phyloP scores from a whole-genome alignment of 2,329 filamentous ascomycete species.

The Coniella vitis region DNA sequence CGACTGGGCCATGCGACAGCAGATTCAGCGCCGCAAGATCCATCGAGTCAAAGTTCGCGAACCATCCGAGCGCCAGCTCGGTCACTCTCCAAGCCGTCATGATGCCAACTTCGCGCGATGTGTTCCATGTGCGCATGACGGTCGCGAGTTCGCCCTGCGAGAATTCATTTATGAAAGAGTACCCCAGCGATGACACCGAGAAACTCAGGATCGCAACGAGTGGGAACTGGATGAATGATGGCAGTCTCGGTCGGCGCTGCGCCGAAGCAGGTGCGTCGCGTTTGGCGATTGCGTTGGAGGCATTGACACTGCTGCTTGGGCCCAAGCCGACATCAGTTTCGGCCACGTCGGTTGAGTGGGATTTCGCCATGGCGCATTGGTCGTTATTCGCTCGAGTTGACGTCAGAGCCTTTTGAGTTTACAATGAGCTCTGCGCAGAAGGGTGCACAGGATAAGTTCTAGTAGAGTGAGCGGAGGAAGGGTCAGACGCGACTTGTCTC shows the following conservation, averaged over 20 bases:
- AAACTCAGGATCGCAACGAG: slow-evolving; percentile 50
- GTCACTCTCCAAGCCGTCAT: slow-evolving; percentile 51
- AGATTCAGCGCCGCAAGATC: slow-evolving; percentile 60
- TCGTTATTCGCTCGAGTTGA: not conserved
- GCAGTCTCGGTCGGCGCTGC: slow-evolving; percentile 31
- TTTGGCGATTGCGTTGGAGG: not conserved
- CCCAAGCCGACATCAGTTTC: slow-evolving; percentile 9
- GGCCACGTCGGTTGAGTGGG: slow-evolving; percentile 3
- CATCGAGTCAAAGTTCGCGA: slow-evolving; percentile 64
- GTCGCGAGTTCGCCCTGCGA: slow-evolving; percentile 59
- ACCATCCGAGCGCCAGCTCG: slow-evolving; percentile 69
- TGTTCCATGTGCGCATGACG: slow-evolving; percentile 58
- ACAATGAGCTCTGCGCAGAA: not conserved
- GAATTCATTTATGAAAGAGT: slow-evolving; percentile 53
- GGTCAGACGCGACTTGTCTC: not conserved
- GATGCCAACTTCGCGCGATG: slow-evolving; percentile 53
- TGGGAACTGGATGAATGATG: slow-evolving; percentile 42
- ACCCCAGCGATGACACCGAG: slow-evolving; percentile 55
- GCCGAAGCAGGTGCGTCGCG: not conserved
- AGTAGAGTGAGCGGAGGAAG: not conserved
- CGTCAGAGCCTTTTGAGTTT: not conserved
- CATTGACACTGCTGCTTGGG: slow-evolving; percentile 1
- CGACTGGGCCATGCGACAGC: slow-evolving; percentile 67
- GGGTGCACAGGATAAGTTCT: too few species aligned
- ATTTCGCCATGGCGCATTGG: slow-evolving; percentile 10